Evolutionary conservation across 352 stramenopile species (phyloP).

Genomic region (Hyaloperonospora brassicae): DNA sequence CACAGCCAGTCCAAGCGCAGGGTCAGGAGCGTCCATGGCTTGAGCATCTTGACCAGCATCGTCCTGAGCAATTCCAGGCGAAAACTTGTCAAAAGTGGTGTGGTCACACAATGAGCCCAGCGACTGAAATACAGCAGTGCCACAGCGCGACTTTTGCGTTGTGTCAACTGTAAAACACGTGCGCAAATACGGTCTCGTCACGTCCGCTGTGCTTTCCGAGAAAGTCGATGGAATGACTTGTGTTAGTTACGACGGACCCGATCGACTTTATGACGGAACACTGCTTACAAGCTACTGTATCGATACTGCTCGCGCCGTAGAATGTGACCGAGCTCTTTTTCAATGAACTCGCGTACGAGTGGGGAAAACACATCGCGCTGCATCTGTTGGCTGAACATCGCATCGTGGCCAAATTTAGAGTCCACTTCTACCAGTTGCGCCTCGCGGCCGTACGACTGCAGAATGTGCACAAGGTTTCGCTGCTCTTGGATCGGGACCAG

Average conservation of each 20-base stretch:
- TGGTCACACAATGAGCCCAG: no score
- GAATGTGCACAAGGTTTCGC: conserved; percentile 66
- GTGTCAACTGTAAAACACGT: no score
- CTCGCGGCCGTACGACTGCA: conserved; percentile 67
- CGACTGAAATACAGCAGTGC: no score
- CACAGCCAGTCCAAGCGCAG: conserved; percentile 26
- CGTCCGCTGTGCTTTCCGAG: background rate
- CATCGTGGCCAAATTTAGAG: conserved; percentile 82
- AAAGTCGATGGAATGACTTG: background rate
- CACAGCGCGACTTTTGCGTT: no score
- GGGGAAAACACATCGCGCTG: conserved; percentile 68
- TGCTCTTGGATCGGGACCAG: conserved; percentile 82
- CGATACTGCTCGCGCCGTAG: conserved; percentile 65
- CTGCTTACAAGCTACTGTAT: conserved; percentile 60
- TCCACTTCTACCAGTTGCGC: conserved; percentile 64
- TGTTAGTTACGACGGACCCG: background rate
- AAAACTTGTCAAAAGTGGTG: no score
- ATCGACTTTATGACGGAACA: no score
- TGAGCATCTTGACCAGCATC: conserved; percentile 7
- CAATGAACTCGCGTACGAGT: conserved; percentile 60
- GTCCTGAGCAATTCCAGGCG: background rate
- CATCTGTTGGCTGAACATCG: conserved; percentile 83
- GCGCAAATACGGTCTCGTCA: no score
- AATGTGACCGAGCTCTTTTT: conserved; percentile 44
- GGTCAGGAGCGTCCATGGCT: conserved; percentile 19